Base-by-base conservation (phyloP, 805 yeast genomes). In the Schwanniomyces sp. region DNA sequence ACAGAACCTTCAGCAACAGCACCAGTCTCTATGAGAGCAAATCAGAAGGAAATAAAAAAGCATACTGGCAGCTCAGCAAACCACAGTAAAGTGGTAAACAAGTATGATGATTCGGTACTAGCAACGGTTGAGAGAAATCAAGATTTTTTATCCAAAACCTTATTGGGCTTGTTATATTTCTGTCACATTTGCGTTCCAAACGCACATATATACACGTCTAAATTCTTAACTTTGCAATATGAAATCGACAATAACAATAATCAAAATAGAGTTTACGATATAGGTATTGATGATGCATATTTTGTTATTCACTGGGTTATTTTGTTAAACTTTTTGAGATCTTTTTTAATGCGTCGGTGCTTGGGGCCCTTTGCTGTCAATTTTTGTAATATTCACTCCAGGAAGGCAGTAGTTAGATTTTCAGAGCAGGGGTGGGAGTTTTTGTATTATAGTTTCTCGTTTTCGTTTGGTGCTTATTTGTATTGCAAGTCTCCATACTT, bases 391-490 rank as follows among this genome's bases (percentile, higher is more conserved):
- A 81, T 87, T 42, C 64, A 64, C 34, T 66, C 75, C 2, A 63
- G 62, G 12, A 84, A 82, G 56, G 79, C 85, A 0, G 70, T 74
- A 18, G 79, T 79, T 47, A 77, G 96, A 48, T 90, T 88, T 61
- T 86, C 89, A 47, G 97, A 90, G 66, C 97, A 90, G 71, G 84
- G 89, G 43, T 91, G 96, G 96, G 72, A 80, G 29, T 62, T 81
- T 14, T 57, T 80, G 6, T 88, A 86, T 62, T 88, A 82, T 69
- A 54, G 77, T 6, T 54, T 67, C 9, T 78, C 88, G 8, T 83
- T 84, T 61, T 40, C 62, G 1, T 68, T 69, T 48, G 96, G 96
- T 0, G 66, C 79, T 48, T 72, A 73, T 49, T 66, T 90, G 14
- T 84, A 86, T 58, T 66, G 63, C 49, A 50, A 74, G 41, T 81